A percentile compares a stretch with the other conserved stretches of the same genome.
Evolutionary conservation across 768 basidiomycete genomes (phyloP).

Genomic region (Gymnopilus junonius): DNA sequence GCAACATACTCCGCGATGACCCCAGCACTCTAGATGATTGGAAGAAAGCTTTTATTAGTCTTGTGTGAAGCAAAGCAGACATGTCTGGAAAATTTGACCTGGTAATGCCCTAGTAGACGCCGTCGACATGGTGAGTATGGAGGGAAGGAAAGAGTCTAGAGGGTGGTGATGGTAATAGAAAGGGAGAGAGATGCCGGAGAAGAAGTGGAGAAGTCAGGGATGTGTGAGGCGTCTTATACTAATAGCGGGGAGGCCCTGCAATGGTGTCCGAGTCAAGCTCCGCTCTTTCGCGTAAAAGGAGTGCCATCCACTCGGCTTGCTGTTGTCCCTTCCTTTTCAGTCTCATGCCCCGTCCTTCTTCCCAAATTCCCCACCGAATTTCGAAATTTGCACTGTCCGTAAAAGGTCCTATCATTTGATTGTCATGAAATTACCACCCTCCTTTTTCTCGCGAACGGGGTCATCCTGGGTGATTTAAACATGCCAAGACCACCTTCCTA

Average conservation of each 20-base stretch:
- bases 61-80: neutral
- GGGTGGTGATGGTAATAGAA: constrained; percentile 4
- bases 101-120: constrained; percentile 28
- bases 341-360: neutral
- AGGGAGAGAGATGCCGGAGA: constrained; percentile 2
- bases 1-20: constrained; percentile 50
- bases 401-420: neutral
- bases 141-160: neutral
- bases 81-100: constrained; percentile 25
- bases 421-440: constrained; percentile 2
- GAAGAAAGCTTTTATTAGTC: neutral
- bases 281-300: constrained; percentile 13
- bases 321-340: neutral
- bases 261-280: constrained; percentile 1
- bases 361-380: neutral
- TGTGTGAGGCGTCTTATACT: constrained; percentile 21
- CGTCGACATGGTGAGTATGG: constrained; percentile 2
- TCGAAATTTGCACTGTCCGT: neutral
- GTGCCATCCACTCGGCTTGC: neutral
- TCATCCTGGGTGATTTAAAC: neutral
- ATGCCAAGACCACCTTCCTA: neutral
- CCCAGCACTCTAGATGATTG: constrained; percentile 65
- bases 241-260: constrained; percentile 4
- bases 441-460: neutral
- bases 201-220: constrained; percentile 9